phyloP scores from a whole-genome alignment of 768 basidiomycete genomes.

The Thelephora ganbajun region DNA sequence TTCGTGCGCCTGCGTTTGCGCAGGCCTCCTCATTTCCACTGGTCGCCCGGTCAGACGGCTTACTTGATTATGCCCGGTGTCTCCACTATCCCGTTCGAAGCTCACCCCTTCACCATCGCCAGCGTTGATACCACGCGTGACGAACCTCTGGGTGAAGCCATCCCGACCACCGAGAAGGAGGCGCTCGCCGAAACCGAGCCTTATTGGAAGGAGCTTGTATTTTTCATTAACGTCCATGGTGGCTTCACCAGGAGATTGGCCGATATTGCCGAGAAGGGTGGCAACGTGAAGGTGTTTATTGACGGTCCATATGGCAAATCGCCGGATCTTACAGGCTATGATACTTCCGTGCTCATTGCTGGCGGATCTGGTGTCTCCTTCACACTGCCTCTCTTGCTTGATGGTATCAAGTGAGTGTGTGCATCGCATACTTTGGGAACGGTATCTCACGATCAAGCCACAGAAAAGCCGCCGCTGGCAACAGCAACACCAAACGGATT shows the following conservation, averaged over 20 bases:
- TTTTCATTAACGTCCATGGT: conserved; percentile 41
- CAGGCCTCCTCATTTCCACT: conserved; percentile 33
- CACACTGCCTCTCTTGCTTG: conserved; percentile 29
- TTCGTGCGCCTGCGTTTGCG: conserved; percentile 33
- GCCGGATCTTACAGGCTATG: conserved; percentile 25
- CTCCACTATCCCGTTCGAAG: conserved; percentile 30
- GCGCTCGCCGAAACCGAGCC: not conserved
- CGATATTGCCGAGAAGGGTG: conserved; percentile 17
- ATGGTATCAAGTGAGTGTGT: conserved; percentile 25
- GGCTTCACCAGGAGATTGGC: conserved; percentile 45
- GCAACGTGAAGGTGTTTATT: conserved; percentile 30
- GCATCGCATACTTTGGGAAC: not conserved
- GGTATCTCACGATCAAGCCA: not conserved
- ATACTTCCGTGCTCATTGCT: conserved; percentile 34
- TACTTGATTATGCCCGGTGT: conserved; percentile 37
- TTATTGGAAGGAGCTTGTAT: conserved; percentile 29
- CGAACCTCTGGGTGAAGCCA: not conserved
- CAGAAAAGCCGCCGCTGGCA: conserved; percentile 16
- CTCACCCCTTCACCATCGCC: conserved; percentile 52
- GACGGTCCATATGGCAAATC: conserved; percentile 47
- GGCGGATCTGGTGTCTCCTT: conserved; percentile 40
- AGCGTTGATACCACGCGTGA: conserved; percentile 12
- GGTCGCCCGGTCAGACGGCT: conserved; percentile 40
- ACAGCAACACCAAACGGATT: conserved; percentile 17
- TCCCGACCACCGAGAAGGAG: conserved; percentile 5